These are phyloP conservation scores for Cystobasidium pallidum DNA, from an alignment of 1,284 basidiomycete genomes.

Conservation along the genomic window DNA sequence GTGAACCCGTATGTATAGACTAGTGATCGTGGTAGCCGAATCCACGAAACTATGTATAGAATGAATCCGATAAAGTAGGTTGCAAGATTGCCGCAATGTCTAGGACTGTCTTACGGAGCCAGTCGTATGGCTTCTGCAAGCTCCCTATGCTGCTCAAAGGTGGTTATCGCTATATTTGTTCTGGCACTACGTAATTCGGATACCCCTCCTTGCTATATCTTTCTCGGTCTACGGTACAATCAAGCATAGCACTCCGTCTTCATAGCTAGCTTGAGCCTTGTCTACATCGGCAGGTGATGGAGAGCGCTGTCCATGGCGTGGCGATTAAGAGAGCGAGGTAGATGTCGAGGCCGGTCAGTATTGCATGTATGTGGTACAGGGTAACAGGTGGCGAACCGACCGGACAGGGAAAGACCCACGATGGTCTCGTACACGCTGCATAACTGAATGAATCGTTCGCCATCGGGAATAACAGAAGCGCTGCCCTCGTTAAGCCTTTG, in stretches of 20 bases:
- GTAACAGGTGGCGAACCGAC: background rate
- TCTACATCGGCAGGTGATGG: slow-evolving; percentile 66
- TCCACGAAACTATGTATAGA: no score
- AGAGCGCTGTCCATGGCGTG: slow-evolving; percentile 69
- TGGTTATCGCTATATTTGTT: background rate
- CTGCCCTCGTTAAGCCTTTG: background rate
- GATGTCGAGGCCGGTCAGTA: no score
- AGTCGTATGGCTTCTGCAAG: no score
- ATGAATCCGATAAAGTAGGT: no score
- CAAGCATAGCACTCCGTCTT: slow-evolving; percentile 65
- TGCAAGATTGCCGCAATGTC: no score
- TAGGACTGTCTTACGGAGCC: no score
- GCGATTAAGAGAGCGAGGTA: no score
- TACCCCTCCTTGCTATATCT: slow-evolving; percentile 9
- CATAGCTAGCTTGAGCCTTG: slow-evolving; percentile 67
- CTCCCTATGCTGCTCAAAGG: no score
- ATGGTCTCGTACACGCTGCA: slow-evolving; percentile 27
- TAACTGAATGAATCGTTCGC: slow-evolving; percentile 32
- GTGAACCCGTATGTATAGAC: no score
- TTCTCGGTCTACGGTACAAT: slow-evolving; percentile 33
- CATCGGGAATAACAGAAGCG: slow-evolving; percentile 5
- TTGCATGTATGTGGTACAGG: no score
- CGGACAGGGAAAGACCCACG: slow-evolving; percentile 8
- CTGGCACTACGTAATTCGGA: slow-evolving; percentile 15
- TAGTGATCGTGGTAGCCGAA: no score